Conservation (phyloP, 2,329 filamentous ascomycete species). For the Aspergillus sp. region DNA sequence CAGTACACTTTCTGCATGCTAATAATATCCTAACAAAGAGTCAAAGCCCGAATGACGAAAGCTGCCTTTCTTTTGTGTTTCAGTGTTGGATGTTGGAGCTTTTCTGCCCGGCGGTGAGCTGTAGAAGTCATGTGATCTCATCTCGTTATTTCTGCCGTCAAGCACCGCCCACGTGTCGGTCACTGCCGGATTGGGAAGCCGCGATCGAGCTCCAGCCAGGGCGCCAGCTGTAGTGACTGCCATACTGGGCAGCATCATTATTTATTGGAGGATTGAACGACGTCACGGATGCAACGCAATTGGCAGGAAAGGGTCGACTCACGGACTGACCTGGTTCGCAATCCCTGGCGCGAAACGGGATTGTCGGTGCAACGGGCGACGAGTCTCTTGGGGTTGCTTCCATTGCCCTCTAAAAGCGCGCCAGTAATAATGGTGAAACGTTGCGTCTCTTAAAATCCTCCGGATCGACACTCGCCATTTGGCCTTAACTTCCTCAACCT, state of each 20-base stretch:
- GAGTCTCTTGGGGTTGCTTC: no score
- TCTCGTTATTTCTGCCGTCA: not conserved
- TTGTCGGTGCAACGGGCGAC: no score
- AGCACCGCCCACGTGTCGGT: not conserved
- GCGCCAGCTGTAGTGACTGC: no score
- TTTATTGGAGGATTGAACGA: no score
- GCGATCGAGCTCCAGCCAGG: not conserved
- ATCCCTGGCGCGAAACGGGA: no score
- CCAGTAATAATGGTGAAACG: constrained; percentile 8
- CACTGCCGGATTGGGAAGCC: not conserved
- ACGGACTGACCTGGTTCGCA: not conserved
- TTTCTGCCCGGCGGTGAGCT: constrained; percentile 4
- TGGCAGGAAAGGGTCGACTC: not conserved
- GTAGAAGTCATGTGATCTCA: not conserved
- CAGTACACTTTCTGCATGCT: not conserved
- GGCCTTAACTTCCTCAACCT: constrained; percentile 6
- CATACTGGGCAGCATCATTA: no score
- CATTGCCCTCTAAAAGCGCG: no score
- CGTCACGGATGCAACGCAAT: not conserved
- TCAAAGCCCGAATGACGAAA: not conserved
- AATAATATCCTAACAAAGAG: not conserved
- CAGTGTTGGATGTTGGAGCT: not conserved
- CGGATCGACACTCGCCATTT: constrained; percentile 15
- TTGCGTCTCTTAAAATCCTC: not conserved
- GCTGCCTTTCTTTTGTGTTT: not conserved